Base-by-base conservation (phyloP, 495 filamentous ascomycete species). In the Jackrogersella multiformis region DNA sequence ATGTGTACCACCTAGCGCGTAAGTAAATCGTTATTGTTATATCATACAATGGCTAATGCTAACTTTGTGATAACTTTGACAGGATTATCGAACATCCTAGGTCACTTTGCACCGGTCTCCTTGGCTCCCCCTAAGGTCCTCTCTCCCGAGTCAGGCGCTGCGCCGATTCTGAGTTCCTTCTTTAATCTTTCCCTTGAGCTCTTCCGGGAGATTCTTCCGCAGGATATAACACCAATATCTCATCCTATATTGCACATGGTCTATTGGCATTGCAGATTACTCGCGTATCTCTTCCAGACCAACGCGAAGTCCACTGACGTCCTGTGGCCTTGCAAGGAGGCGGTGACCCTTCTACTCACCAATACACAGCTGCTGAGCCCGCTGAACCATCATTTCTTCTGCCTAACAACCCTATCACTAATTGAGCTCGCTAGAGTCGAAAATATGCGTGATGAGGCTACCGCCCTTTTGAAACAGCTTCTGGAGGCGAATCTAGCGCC, bases 231-330 rank as follows among this genome's bases (percentile, higher is more conserved):
- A 2, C 74, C 67, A 12, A 68, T 69, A 18, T 78, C 74, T 60
- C 74, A 78, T 48, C 81, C 78, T 32, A 74, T 90, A 9, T 79
- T 93, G 30, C 81, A 87, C 51, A 84, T 94, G 38, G 84, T 87
- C 2, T 94, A 92, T 76, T 91, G 90, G 87, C 90, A 92, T 64
- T 75, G 87, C 46, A 85, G 86, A 36, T 80, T 94, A 10, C 77
- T 93, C 77, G 85, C 61, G 64, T 87, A 80, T 79, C 85, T 77
- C 77, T 81, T 73, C 73, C 86, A 70, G 76, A 85, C 68, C 79
- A 84, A 60, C 5, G 48, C 72, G 20, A 66, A 61, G 21, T 59
- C 76, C 1, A 38, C 53, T 20, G 65, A 90, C 34, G 80, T 94
- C 28, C 77, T 94, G 9, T 84, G 84, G 60, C 84, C 86, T 15